A percentile compares a stretch with the other conserved stretches of the same genome.
Evolutionary conservation across 805 yeast species (phyloP).

Genomic region (Lipomyces mesembrius): DNA sequence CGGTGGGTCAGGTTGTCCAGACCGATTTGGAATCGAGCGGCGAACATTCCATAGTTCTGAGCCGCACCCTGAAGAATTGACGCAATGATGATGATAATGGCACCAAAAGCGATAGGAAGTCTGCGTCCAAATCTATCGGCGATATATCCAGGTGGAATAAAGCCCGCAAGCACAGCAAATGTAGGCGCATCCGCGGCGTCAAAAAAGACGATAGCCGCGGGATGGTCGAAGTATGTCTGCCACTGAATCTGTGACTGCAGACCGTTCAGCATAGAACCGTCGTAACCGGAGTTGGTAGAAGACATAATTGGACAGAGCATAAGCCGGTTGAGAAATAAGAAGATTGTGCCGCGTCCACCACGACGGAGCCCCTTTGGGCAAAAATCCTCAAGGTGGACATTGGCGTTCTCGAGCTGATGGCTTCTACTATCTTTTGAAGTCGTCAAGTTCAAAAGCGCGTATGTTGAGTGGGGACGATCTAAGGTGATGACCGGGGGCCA

Average conservation of each 20-base stretch:
- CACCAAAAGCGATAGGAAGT: constrained; percentile 8
- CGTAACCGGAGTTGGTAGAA: constrained; percentile 21
- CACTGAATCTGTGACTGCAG: constrained; percentile 24
- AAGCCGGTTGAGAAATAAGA: no score
- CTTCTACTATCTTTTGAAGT: no score
- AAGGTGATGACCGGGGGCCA: no score
- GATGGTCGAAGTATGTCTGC: constrained; percentile 21
- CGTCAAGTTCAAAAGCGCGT: no score
- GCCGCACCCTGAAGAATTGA: constrained; percentile 35
- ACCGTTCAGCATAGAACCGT: constrained; percentile 28
- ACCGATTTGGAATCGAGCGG: no score
- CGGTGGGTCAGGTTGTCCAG: no score
- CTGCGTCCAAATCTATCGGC: constrained; percentile 18
- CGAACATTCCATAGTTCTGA: no score
- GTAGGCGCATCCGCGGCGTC: background rate
- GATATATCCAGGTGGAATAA: background rate
- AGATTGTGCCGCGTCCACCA: no score
- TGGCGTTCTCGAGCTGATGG: no score
- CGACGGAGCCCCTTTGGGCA: no score
- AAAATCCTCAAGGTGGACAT: no score
- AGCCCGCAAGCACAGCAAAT: background rate
- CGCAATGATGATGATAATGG: constrained; percentile 42
- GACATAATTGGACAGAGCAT: background rate
- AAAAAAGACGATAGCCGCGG: constrained; percentile 10
- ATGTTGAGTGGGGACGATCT: no score